Percentiles rank a stretch among this genome's conserved stretches.
Conservation (phyloP, 1,284 basidiomycete species). For the Lentinus polychrous region DNA sequence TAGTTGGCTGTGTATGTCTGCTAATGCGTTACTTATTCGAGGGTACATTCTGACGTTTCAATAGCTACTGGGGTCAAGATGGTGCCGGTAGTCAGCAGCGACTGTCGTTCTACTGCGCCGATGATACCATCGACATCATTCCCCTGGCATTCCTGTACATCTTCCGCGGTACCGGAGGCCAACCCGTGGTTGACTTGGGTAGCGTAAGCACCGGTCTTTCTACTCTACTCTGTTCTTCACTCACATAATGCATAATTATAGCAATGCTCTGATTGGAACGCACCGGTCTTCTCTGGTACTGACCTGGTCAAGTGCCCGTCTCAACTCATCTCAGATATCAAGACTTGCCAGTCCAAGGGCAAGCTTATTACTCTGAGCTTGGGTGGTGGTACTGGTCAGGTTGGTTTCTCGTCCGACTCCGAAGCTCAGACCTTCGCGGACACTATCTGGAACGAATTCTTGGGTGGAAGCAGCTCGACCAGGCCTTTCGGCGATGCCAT, state of each 20-base stretch:
- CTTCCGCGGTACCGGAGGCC: conserved; percentile 43
- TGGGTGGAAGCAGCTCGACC: conserved; percentile 44
- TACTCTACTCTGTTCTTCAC: not conserved
- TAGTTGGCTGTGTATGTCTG: conserved; percentile 17
- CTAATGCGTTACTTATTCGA: not conserved
- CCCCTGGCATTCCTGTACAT: conserved; percentile 52
- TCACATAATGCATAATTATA: conserved; percentile 1
- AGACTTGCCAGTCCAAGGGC: conserved; percentile 54
- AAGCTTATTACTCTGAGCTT: conserved; percentile 57
- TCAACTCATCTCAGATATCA: conserved; percentile 43
- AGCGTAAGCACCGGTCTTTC: conserved; percentile 33
- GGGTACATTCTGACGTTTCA: not conserved
- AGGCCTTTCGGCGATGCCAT: conserved; percentile 55
- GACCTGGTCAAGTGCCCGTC: conserved; percentile 44
- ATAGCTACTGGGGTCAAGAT: conserved; percentile 40
- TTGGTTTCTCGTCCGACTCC: conserved; percentile 44
- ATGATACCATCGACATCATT: conserved; percentile 42
- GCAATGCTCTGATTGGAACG: conserved; percentile 28
- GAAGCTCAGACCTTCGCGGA: conserved; percentile 46
- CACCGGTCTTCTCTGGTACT: conserved; percentile 45
- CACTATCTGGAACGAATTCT: conserved; percentile 56
- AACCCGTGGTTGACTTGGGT: conserved; percentile 52
- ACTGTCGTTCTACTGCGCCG: conserved; percentile 41
- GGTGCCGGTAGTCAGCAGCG: conserved; percentile 40
- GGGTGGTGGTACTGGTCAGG: conserved; percentile 50